These are phyloP conservation scores for Phylloporus scabripes DNA, from an alignment of 768 basidiomycete species.

Conservation along the genomic window DNA sequence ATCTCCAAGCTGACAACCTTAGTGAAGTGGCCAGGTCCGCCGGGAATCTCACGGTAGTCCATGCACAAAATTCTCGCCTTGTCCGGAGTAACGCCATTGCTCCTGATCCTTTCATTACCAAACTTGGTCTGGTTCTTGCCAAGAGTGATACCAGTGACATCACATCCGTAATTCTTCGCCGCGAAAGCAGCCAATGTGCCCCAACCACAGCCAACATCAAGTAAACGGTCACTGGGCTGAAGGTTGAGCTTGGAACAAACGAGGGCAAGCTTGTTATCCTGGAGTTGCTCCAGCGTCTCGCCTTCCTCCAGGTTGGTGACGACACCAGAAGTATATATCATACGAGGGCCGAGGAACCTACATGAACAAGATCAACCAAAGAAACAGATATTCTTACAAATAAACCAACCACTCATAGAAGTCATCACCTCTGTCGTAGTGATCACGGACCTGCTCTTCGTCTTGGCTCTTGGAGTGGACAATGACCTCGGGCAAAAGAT, in stretches of 20 bases:
- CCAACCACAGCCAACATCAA: slow-evolving; percentile 94
- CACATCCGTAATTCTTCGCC: slow-evolving; percentile 95
- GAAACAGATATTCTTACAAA: neutral
- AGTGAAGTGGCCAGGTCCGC: slow-evolving; percentile 66
- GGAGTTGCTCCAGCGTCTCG: slow-evolving; percentile 88
- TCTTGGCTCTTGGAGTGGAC: slow-evolving; percentile 89
- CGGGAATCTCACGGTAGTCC: slow-evolving; percentile 89
- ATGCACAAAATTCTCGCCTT: slow-evolving; percentile 88
- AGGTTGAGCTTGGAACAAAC: slow-evolving; percentile 95
- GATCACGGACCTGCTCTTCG: slow-evolving; percentile 90
- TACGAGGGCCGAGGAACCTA: slow-evolving; percentile 91
- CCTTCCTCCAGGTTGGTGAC: slow-evolving; percentile 61
- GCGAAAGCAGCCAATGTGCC: slow-evolving; percentile 93
- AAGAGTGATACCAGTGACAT: slow-evolving; percentile 94
- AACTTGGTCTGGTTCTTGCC: slow-evolving; percentile 88
- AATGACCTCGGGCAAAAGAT: slow-evolving; percentile 90
- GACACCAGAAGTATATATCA: slow-evolving; percentile 97
- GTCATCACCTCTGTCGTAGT: slow-evolving; percentile 97
- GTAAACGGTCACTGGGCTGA: slow-evolving; percentile 74
- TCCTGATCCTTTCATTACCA: slow-evolving; percentile 79
- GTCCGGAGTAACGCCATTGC: slow-evolving; percentile 66
- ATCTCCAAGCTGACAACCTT: slow-evolving; percentile 98
- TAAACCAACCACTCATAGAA: slow-evolving; percentile 73
- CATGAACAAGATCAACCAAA: neutral
- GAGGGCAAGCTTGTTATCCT: slow-evolving; percentile 95